Conservation (phyloP, 306 rosid genomes). For the Fagus sylvatica region DNA sequence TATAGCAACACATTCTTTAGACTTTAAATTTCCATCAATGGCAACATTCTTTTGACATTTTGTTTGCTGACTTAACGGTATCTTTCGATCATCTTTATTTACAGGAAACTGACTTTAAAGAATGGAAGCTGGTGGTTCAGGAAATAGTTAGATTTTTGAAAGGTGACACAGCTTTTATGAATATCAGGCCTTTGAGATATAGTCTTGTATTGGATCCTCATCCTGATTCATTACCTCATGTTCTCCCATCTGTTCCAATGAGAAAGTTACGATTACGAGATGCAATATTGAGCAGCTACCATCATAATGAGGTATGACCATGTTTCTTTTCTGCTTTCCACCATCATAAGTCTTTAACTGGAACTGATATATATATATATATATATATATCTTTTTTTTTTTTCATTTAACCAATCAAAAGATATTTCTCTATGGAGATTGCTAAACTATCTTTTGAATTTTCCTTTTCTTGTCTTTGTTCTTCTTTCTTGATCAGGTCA, state of each 20-base stretch:
- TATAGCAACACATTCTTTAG: neutral
- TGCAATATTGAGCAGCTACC: slow-evolving; percentile 86
- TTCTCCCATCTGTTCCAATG: slow-evolving; percentile 45
- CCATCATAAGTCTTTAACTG: neutral
- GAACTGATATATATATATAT: no score
- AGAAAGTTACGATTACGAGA: slow-evolving; percentile 70
- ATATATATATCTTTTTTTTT: no score
- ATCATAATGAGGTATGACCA: slow-evolving; percentile 73
- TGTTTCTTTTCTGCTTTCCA: slow-evolving; percentile 17
- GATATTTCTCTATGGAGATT: neutral
- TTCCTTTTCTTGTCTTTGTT: slow-evolving; percentile 21
- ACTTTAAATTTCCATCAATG: neutral
- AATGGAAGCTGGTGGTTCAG: slow-evolving; percentile 93
- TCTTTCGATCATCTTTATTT: slow-evolving; percentile 36
- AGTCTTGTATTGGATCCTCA: slow-evolving; percentile 79
- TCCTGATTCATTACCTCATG: slow-evolving; percentile 62
- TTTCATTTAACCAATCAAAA: no score
- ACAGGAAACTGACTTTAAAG: slow-evolving; percentile 87
- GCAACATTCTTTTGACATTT: slow-evolving; percentile 19
- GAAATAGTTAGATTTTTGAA: slow-evolving; percentile 84
- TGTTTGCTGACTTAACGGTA: slow-evolving; percentile 33
- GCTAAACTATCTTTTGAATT: slow-evolving; percentile 17
- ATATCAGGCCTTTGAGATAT: slow-evolving; percentile 86
- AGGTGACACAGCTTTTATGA: slow-evolving; percentile 75
- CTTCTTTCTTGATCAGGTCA: slow-evolving; percentile 57